phyloP scores from a whole-genome alignment of 2,329 filamentous ascomycete species.

The Colletotrichum zoysiae region DNA sequence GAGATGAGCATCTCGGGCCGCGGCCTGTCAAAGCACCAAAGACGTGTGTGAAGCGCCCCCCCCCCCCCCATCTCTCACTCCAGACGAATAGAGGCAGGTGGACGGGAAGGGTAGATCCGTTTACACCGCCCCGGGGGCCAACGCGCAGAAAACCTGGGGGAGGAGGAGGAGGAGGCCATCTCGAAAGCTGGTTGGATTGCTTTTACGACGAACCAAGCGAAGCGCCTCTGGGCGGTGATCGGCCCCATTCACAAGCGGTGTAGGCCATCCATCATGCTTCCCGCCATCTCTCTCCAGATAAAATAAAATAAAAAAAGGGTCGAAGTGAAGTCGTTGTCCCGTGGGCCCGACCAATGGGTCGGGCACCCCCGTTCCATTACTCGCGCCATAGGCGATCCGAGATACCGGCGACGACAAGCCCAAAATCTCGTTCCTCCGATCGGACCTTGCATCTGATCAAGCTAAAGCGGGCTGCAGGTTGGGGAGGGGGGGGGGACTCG shows the following conservation, averaged over 20 bases:
- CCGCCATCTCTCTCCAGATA: slow-evolving; percentile 7
- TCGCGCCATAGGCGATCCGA: slow-evolving; percentile 20
- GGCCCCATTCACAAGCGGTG: slow-evolving; percentile 29
- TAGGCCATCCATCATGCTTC: slow-evolving; percentile 23
- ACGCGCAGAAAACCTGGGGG: not conserved
- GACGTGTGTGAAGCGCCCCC: not conserved
- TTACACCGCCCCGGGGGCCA: not conserved
- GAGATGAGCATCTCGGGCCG: slow-evolving; percentile 13
- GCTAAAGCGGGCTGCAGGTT: slow-evolving; percentile 31
- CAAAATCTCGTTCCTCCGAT: slow-evolving; percentile 34
- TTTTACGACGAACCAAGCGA: slow-evolving; percentile 19
- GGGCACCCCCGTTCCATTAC: slow-evolving; percentile 15
- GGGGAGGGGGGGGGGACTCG: not conserved
- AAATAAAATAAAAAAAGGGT: not conserved
- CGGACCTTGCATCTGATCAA: slow-evolving; percentile 39
- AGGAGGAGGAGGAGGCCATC: not conserved
- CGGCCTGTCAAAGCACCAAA: not conserved
- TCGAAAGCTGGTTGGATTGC: slow-evolving; percentile 24
- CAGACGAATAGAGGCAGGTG: slow-evolving; percentile 35
- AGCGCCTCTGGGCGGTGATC: slow-evolving; percentile 28
- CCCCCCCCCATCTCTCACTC: slow-evolving; percentile 26
- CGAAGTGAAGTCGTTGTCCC: not conserved
- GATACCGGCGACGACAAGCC: slow-evolving; percentile 3
- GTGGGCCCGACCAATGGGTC: slow-evolving; percentile 7
- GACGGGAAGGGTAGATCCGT: slow-evolving; percentile 15